Percentiles rank a stretch among this genome's conserved stretches.
These are phyloP conservation scores for Telopea speciosissima DNA, from an alignment of 177 flowering plant species.

Conservation along the genomic window DNA sequence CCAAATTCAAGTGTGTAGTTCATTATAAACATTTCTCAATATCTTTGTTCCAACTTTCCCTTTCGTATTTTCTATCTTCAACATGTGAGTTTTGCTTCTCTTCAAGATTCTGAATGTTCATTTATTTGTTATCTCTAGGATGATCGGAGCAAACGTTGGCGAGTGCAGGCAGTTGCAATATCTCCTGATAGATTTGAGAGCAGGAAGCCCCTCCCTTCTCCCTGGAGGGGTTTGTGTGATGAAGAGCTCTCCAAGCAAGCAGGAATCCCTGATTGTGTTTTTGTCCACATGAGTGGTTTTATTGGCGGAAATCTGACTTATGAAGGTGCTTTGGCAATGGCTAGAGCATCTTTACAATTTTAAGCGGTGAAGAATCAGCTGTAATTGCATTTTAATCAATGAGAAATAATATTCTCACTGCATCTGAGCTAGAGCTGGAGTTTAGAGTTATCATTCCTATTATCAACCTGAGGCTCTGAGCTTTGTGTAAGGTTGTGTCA, in stretches of 20 bases:
- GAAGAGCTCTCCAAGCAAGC: slow-evolving; percentile 56
- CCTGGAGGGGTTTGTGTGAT: slow-evolving; percentile 78
- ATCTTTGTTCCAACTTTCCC: no score
- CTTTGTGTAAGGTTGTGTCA: no score
- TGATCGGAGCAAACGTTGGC: slow-evolving; percentile 74
- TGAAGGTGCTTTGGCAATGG: slow-evolving; percentile 94
- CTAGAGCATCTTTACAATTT: slow-evolving; percentile 51
- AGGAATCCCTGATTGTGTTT: slow-evolving; percentile 72
- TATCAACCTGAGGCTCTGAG: no score
- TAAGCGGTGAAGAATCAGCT: slow-evolving; percentile 8
- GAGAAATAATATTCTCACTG: no score
- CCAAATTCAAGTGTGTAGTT: no score
- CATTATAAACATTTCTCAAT: no score
- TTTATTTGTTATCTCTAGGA: slow-evolving; percentile 37
- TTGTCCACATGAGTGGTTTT: slow-evolving; percentile 90
- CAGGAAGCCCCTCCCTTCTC: slow-evolving; percentile 62
- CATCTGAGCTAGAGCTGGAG: no score
- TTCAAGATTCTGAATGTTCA: no score
- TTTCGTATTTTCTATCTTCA: no score
- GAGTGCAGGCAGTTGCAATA: slow-evolving; percentile 79
- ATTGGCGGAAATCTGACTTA: slow-evolving; percentile 78
- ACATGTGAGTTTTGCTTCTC: no score
- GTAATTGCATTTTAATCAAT: no score
- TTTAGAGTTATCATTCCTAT: no score
- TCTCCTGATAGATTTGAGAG: slow-evolving; percentile 85